A percentile compares a stretch with the other conserved stretches of the same genome.
Conservation (phyloP, 306 rosid genomes). For the Rubus idaeus region DNA sequence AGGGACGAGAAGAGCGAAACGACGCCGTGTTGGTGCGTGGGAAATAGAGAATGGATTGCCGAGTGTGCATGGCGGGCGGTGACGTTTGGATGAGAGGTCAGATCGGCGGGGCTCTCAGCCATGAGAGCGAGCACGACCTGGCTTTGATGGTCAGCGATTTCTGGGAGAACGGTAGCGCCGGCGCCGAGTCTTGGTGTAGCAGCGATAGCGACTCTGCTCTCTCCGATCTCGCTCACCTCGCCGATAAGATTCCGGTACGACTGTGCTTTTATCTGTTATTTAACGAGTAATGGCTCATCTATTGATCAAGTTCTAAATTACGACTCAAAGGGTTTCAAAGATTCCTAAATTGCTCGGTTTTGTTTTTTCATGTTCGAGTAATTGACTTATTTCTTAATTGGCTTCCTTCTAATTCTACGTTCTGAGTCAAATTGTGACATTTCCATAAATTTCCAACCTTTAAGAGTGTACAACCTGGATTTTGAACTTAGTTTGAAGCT, state of each 20-base stretch:
- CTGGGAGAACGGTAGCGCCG: slow-evolving; percentile 81
- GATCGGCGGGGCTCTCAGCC: slow-evolving; percentile 73
- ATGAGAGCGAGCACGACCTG: slow-evolving; percentile 89
- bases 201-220: slow-evolving; percentile 82
- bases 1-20: slow-evolving; percentile 14
- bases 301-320: neutral
- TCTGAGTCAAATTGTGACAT: neutral
- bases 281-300: too few species aligned
- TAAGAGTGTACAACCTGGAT: neutral
- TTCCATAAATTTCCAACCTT: neutral
- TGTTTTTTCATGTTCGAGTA: neutral
- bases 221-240: slow-evolving; percentile 76
- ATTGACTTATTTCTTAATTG: neutral
- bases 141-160: slow-evolving; percentile 88
- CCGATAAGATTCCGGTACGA: slow-evolving; percentile 68
- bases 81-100: slow-evolving; percentile 59
- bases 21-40: slow-evolving; percentile 16
- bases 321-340: neutral
- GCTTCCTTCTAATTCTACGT: neutral
- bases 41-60: slow-evolving; percentile 50
- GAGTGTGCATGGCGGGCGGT: slow-evolving; percentile 53
- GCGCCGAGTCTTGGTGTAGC: slow-evolving; percentile 86
- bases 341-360: neutral
- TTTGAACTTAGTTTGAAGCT: neutral
- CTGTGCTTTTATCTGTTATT: neutral